Evolutionary conservation across 192 early-diverging fungal species (phyloP).

Genomic region (Radiomyces spectabilis): DNA sequence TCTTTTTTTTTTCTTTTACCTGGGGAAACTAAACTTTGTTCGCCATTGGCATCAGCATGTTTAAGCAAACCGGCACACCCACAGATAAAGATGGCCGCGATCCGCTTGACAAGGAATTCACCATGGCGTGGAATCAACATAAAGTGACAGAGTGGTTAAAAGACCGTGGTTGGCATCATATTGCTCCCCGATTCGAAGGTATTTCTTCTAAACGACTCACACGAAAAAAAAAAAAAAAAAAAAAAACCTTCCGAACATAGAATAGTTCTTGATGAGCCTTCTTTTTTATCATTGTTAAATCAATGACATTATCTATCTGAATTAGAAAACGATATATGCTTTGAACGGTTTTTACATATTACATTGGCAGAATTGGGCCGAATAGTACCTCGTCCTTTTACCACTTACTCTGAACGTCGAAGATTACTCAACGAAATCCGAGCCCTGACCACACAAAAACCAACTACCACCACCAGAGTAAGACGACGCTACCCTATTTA

Average conservation of each 20-base stretch:
- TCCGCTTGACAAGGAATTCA: slow-evolving; percentile 11
- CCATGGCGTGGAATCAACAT: slow-evolving; percentile 13
- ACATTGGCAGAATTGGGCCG: slow-evolving; percentile 20
- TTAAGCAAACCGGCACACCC: slow-evolving; percentile 15
- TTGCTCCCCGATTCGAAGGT: slow-evolving; percentile 21
- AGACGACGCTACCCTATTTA: background rate
- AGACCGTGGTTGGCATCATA: slow-evolving; percentile 17
- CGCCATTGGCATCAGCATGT: background rate
- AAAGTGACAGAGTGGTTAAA: slow-evolving; percentile 23
- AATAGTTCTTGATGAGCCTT: background rate
- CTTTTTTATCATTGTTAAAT: slow-evolving; percentile 3
- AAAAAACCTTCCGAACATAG: background rate
- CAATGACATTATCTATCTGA: too few relatives aligned
- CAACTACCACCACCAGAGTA: slow-evolving; percentile 7
- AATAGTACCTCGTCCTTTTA: slow-evolving; percentile 20
- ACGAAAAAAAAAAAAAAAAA: background rate
- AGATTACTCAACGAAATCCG: slow-evolving; percentile 27
- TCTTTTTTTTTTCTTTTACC: background rate
- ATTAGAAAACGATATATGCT: slow-evolving; percentile 11
- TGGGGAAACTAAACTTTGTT: too few relatives aligned
- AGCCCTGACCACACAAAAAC: slow-evolving; percentile 2
- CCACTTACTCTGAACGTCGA: slow-evolving; percentile 25
- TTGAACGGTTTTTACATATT: slow-evolving; percentile 23
- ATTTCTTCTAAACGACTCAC: background rate
- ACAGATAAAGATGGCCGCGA: slow-evolving; percentile 8